Conservation (phyloP, 2,329 filamentous ascomycete species). For the Calcarisporium arbuscula region DNA sequence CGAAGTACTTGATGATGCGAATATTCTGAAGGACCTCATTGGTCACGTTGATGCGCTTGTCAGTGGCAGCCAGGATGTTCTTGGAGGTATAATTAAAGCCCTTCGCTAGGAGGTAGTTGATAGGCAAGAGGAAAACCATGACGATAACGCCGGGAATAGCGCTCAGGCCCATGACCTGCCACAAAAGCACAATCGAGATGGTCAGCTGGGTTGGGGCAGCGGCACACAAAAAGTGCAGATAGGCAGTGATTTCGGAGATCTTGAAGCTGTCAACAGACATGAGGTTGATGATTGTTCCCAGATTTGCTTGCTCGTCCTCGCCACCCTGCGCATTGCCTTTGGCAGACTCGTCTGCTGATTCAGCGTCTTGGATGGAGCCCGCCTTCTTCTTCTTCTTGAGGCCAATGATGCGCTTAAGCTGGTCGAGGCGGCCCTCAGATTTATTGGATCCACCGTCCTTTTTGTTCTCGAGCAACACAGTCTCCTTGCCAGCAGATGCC, state of each 20-base stretch:
- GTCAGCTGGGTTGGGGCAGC: slow-evolving; percentile 83
- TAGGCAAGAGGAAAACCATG: slow-evolving; percentile 80
- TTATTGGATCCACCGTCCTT: slow-evolving; percentile 20
- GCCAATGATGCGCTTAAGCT: slow-evolving; percentile 51
- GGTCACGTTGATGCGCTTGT: slow-evolving; percentile 91
- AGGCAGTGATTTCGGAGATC: slow-evolving; percentile 88
- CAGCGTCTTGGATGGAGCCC: slow-evolving; percentile 23
- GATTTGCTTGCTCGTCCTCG: slow-evolving; percentile 71
- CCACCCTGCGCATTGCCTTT: too few relatives aligned
- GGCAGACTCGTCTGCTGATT: slow-evolving; percentile 28
- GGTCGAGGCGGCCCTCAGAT: slow-evolving; percentile 38
- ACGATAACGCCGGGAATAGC: slow-evolving; percentile 88
- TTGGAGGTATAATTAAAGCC: slow-evolving; percentile 85
- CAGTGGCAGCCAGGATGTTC: slow-evolving; percentile 84
- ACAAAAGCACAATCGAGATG: slow-evolving; percentile 75
- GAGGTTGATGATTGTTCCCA: slow-evolving; percentile 97
- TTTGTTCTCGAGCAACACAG: slow-evolving; percentile 56
- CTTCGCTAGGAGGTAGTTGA: slow-evolving; percentile 84
- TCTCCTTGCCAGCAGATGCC: slow-evolving; percentile 71
- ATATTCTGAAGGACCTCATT: slow-evolving; percentile 98
- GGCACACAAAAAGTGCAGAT: slow-evolving; percentile 93
- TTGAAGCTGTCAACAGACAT: slow-evolving; percentile 99
- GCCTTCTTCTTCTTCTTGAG: slow-evolving; percentile 51
- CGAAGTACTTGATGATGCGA: slow-evolving; percentile 98
- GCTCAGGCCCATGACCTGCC: slow-evolving; percentile 84